phyloP scores from a whole-genome alignment of 2,329 filamentous ascomycete genomes.

The Xylariaceae sp. region DNA sequence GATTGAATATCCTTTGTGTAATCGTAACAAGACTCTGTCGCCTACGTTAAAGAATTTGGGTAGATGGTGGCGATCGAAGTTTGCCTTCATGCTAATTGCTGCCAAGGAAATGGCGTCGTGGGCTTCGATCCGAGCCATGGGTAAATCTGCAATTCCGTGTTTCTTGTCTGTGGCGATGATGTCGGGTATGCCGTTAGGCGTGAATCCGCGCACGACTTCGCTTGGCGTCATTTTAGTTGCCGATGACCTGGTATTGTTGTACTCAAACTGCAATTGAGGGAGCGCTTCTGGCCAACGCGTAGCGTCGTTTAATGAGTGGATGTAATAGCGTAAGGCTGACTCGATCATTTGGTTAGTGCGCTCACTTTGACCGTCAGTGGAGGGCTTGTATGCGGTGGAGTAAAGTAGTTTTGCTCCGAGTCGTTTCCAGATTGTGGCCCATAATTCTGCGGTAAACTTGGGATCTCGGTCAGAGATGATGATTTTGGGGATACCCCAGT shows the following conservation, averaged over 20 bases:
- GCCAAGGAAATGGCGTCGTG: background rate
- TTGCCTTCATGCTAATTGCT: background rate
- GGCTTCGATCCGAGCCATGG: background rate
- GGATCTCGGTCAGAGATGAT: background rate
- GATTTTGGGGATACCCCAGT: slow-evolving; percentile 1
- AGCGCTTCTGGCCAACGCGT: background rate
- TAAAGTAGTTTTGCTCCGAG: background rate
- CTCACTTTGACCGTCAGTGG: background rate
- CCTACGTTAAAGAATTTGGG: slow-evolving; percentile 4
- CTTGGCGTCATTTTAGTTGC: background rate
- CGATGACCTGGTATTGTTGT: background rate
- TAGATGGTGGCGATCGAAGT: background rate
- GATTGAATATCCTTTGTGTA: slow-evolving; percentile 7
- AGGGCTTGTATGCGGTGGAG: background rate
- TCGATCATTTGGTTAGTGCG: background rate
- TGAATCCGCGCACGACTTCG: background rate
- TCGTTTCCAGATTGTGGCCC: background rate
- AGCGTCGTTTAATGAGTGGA: background rate
- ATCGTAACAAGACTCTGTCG: background rate
- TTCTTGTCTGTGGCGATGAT: background rate
- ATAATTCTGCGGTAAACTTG: background rate
- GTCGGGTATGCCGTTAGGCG: background rate
- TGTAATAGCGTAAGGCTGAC: background rate
- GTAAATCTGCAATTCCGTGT: background rate
- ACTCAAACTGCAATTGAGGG: background rate